Conservation (phyloP, 2,329 filamentous ascomycete species). For the Neobulgaria alba region DNA sequence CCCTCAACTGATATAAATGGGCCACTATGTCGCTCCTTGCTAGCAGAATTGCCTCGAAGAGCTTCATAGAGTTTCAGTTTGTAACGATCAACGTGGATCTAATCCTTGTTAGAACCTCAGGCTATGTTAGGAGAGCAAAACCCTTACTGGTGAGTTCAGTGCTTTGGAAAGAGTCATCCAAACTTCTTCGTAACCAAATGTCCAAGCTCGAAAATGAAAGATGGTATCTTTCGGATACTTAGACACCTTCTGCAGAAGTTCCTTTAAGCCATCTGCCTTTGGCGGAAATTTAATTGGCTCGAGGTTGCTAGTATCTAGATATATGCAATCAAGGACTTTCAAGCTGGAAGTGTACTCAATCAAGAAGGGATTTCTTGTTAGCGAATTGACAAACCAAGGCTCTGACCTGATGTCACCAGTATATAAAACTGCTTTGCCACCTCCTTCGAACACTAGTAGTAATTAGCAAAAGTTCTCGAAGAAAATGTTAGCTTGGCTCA, state of each 20-base stretch:
- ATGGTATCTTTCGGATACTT: constrained; percentile 63
- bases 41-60: constrained; percentile 40
- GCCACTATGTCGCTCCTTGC: constrained; percentile 28
- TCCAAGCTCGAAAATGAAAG: constrained; percentile 86
- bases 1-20: constrained; percentile 47
- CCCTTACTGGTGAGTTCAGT: constrained; percentile 51
- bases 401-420: constrained; percentile 86
- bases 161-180: constrained; percentile 73
- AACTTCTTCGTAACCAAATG: constrained; percentile 87
- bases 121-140: too few species aligned
- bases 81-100: constrained; percentile 79
- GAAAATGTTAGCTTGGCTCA: constrained; percentile 30
- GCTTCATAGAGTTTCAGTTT: constrained; percentile 65
- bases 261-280: constrained; percentile 66
- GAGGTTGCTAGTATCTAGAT: constrained; percentile 78
- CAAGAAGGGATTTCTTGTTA: constrained; percentile 63
- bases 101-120: not conserved
- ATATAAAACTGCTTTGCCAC: constrained; percentile 67
- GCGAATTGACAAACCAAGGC: constrained; percentile 70
- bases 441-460: constrained; percentile 57
- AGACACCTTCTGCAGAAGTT: constrained; percentile 61
- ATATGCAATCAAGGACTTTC: constrained; percentile 68
- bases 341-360: constrained; percentile 63
- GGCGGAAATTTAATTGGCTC: constrained; percentile 41
- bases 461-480: not conserved